Evolutionary conservation across 2,329 filamentous ascomycete species (phyloP).

Genomic region (Fusarium aywerte): DNA sequence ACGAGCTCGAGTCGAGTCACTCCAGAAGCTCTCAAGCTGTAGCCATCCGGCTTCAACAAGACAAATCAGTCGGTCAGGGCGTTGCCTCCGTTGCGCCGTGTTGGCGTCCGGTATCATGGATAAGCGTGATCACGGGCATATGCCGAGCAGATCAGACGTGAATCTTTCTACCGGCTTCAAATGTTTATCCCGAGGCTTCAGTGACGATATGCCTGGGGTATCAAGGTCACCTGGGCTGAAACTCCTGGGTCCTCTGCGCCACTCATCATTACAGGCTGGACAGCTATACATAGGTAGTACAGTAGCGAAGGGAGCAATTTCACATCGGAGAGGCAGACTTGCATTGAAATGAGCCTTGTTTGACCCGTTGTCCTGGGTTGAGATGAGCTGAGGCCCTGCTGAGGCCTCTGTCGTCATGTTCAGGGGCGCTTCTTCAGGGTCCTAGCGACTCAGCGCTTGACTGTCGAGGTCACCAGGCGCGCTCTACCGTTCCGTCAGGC

Average conservation of each 20-base stretch:
- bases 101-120: constrained; percentile 38
- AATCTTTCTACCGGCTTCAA: constrained; percentile 22
- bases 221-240: constrained; percentile 36
- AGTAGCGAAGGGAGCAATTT: not conserved
- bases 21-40: constrained; percentile 11
- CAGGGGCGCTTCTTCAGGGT: constrained; percentile 38
- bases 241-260: constrained; percentile 23
- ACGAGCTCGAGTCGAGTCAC: constrained; percentile 33
- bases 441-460: constrained; percentile 40
- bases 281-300: not conserved
- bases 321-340: constrained; percentile 10
- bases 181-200: constrained; percentile 36
- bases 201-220: constrained; percentile 34
- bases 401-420: constrained; percentile 42
- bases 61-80: constrained; percentile 22
- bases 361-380: constrained; percentile 1
- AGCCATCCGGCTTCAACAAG: constrained; percentile 15
- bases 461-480: constrained; percentile 40
- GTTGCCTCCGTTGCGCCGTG: constrained; percentile 24
- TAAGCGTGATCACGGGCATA: constrained; percentile 40
- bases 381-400: constrained; percentile 29
- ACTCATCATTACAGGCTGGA: constrained; percentile 15
- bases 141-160: constrained; percentile 44
- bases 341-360: constrained; percentile 33
- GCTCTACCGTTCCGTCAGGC: constrained; percentile 34